A percentile compares a stretch with the other conserved stretches of the same genome.
phyloP scores from a whole-genome alignment of 352 stramenopile species.

The Phytophthora ramorum region DNA sequence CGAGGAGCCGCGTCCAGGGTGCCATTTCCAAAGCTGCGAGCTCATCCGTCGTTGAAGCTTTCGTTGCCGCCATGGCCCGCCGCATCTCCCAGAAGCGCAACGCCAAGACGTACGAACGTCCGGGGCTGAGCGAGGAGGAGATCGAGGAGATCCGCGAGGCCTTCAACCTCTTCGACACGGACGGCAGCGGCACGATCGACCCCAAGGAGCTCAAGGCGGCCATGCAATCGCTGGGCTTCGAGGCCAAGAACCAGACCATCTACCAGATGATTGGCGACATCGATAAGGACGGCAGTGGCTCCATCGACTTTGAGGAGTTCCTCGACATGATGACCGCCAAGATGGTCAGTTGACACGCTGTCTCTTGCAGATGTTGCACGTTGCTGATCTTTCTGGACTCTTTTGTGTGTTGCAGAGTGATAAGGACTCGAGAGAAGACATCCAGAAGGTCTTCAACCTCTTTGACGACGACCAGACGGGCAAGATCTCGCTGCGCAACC shows the following conservation, averaged over 20 bases:
- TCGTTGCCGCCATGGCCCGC: constrained; percentile 48
- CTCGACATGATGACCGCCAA: constrained; percentile 97
- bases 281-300: constrained; percentile 96
- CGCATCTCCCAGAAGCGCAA: constrained; percentile 86
- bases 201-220: constrained; percentile 97
- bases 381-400: not conserved
- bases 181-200: constrained; percentile 97
- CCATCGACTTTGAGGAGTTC: constrained; percentile 98
- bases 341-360: constrained; percentile 64
- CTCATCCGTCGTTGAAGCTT: no score
- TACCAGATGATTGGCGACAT: constrained; percentile 98
- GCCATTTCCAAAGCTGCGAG: not conserved
- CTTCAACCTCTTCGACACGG: constrained; percentile 98
- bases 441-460: constrained; percentile 96
- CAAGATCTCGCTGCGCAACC: constrained; percentile 97
- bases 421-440: constrained; percentile 96
- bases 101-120: constrained; percentile 92
- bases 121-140: constrained; percentile 93
- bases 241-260: constrained; percentile 98
- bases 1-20: not conserved
- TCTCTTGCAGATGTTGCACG: not conserved
- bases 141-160: constrained; percentile 97
- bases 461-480: constrained; percentile 98
- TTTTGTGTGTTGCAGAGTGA: constrained; percentile 71
- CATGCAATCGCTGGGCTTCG: constrained; percentile 97